These are phyloP conservation scores for Tranzscheliella williamsii DNA, from an alignment of 1,284 basidiomycete species.

Conservation along the genomic window DNA sequence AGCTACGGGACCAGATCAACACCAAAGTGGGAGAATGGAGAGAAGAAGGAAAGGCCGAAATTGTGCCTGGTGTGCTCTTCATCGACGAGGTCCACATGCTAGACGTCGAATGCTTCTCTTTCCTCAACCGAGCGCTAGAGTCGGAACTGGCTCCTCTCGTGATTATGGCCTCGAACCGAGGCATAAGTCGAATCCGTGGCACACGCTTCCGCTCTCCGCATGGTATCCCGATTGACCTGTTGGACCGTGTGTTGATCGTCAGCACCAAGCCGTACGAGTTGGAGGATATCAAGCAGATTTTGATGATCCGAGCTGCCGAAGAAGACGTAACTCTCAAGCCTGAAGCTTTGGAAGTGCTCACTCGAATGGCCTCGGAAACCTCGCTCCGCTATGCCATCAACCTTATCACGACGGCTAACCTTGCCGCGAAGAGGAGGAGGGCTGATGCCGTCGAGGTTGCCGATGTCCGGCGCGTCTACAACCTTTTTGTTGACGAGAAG, in stretches of 20 bases:
- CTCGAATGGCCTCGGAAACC: conserved; percentile 81
- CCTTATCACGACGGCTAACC: conserved; percentile 84
- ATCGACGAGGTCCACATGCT: conserved; percentile 84
- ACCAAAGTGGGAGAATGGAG: conserved; percentile 95
- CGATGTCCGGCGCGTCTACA: conserved; percentile 80
- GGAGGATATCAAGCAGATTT: conserved; percentile 85
- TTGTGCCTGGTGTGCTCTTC: conserved; percentile 81
- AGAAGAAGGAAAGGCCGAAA: conserved; percentile 97
- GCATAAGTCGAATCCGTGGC: conserved; percentile 90
- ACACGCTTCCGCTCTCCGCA: conserved; percentile 93
- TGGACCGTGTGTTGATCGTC: conserved; percentile 94
- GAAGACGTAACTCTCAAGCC: conserved; percentile 86
- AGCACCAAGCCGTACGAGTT: conserved; percentile 85
- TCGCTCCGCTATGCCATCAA: conserved; percentile 79
- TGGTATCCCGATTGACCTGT: conserved; percentile 88
- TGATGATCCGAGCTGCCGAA: conserved; percentile 91
- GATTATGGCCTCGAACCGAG: conserved; percentile 97
- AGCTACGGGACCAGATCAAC: conserved; percentile 94
- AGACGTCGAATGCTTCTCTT: conserved; percentile 98
- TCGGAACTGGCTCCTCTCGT: conserved; percentile 90
- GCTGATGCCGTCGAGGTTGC: conserved; percentile 71
- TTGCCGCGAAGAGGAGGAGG: conserved; percentile 80
- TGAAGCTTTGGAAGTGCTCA: conserved; percentile 77
- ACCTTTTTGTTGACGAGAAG: conserved; percentile 86
- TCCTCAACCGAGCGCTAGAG: conserved; percentile 93